phyloP scores from a whole-genome alignment of 768 basidiomycete species.

The Daedaleopsis sinensis region DNA sequence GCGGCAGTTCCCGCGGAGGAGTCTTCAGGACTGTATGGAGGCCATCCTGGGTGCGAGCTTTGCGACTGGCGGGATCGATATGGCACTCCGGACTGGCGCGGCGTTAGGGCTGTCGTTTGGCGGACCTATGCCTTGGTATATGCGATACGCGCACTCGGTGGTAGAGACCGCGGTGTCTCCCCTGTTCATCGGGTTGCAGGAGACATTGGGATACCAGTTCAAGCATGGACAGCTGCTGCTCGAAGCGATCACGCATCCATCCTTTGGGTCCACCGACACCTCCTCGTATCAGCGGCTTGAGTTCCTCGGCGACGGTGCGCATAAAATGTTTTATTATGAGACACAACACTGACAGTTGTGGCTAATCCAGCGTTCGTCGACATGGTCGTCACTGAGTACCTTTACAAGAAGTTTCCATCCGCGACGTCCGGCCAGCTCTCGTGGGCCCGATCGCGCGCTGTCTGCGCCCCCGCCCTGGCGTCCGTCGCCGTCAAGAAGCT shows the following conservation, averaged over 20 bases:
- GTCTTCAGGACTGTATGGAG: slow-evolving; percentile 89
- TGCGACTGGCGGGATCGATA: slow-evolving; percentile 67
- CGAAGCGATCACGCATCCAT: slow-evolving; percentile 87
- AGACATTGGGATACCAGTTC: slow-evolving; percentile 71
- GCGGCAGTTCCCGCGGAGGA: slow-evolving; percentile 63
- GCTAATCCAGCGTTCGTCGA: slow-evolving; percentile 70
- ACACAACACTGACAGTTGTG: slow-evolving; percentile 14
- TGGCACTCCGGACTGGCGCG: slow-evolving; percentile 66
- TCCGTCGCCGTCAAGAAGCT: slow-evolving; percentile 67
- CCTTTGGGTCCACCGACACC: slow-evolving; percentile 54
- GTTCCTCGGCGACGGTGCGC: slow-evolving; percentile 86
- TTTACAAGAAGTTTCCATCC: slow-evolving; percentile 68
- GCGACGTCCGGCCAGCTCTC: slow-evolving; percentile 81
- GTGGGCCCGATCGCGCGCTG: slow-evolving; percentile 66
- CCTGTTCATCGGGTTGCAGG: slow-evolving; percentile 60
- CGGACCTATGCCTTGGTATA: slow-evolving; percentile 65
- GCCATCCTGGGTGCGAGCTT: slow-evolving; percentile 81
- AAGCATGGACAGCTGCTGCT: slow-evolving; percentile 61
- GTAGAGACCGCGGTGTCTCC: slow-evolving; percentile 41
- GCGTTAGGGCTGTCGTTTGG: slow-evolving; percentile 75
- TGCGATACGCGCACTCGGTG: slow-evolving; percentile 49
- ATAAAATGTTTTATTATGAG: not conserved
- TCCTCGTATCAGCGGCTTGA: slow-evolving; percentile 86
- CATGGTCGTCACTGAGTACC: slow-evolving; percentile 69
- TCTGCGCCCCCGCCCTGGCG: slow-evolving; percentile 77